A percentile compares a stretch with the other conserved stretches of the same genome.
Conservation (phyloP, 208 protist genomes). For the Blechomonas ayalai region DNA sequence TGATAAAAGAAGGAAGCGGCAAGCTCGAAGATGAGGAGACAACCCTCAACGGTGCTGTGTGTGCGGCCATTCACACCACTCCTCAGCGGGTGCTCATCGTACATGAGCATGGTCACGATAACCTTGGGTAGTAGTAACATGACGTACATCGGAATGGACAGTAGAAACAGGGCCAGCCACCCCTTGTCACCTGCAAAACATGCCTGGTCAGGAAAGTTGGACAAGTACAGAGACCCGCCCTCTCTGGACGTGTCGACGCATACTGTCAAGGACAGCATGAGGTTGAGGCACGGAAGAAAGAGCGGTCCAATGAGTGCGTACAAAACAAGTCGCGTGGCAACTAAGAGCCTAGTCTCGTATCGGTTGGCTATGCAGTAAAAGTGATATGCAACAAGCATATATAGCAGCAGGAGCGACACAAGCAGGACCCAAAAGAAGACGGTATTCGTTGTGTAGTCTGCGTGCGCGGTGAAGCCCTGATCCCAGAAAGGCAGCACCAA, state of each 20-base stretch:
- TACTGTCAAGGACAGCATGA: constrained; percentile 11
- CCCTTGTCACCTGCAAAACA: constrained; percentile 1
- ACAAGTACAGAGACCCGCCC: not conserved
- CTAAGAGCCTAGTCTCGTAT: not conserved
- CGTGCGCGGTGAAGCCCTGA: not conserved
- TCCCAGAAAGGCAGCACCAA: constrained; percentile 22
- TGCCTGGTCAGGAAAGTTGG: constrained; percentile 1
- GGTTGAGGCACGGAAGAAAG: constrained; percentile 11
- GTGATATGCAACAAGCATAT: not conserved
- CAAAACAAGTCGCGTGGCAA: constrained; percentile 1
- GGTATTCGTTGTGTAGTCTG: not conserved
- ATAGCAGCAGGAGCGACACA: not conserved
- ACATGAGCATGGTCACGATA: constrained; percentile 9
- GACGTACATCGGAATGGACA: constrained; percentile 2
- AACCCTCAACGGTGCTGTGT: constrained; percentile 11
- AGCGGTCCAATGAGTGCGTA: constrained; percentile 7
- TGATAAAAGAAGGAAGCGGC: constrained; percentile 9
- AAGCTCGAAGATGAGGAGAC: constrained; percentile 7
- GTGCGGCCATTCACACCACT: constrained; percentile 5
- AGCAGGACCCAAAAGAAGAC: constrained; percentile 11
- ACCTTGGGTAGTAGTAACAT: constrained; percentile 7
- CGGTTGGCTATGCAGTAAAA: not conserved
- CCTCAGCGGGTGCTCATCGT: constrained; percentile 13
- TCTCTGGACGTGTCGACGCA: constrained; percentile 1
- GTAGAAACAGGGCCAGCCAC: not conserved